Base-by-base conservation (phyloP, 345 rosid species). In the Rhodamnia rubescens region DNA sequence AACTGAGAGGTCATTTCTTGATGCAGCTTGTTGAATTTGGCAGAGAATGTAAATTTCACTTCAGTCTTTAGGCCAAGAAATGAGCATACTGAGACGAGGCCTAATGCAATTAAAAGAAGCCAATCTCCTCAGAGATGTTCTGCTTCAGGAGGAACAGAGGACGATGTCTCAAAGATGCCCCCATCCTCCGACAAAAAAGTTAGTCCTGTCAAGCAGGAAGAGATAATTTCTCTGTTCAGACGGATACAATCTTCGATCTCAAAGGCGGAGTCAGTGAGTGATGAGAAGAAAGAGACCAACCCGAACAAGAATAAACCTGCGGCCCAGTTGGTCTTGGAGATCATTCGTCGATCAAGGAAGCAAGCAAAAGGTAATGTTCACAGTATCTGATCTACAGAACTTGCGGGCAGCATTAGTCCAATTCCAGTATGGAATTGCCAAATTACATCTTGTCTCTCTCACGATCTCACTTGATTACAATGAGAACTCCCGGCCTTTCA, bases 11-110 rank as follows among this genome's bases (percentile, higher is more conserved):
- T 74, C 90, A 87, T 82, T 87, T 88, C 86, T 88, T 88, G 93
- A 89, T 93, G 91, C 94, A 92, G 96, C 94, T 92, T 90, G 88
- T 94, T 91, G 85, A 90, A 88, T 93, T 93, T 92, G 93, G 92
- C 94, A 90, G 93, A 90, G 92, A 89, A 89, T 88, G 93, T 90
- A 90, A 92, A 89, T 88, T 74, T 88, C 59, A 64, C 84, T 85
- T 20, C 53, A 5, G 80, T 83, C 49, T 87, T 89, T 83, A 44
- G 83, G 53, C 42, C 84, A 53, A 82, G 84, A 52, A 82, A 55
- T 6, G 59, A 82, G 53, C 44, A 27, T 40, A 36, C 91, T 13
- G 83, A 86, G 86, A 85, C 53, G 78, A 84, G 42, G 7, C 61
- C 84, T 14, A 80, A 91, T 85, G 92, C 91, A 82, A 87, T 54